These are phyloP conservation scores for Wickerhamia fluorescens DNA, from an alignment of 805 yeast species.

Conservation along the genomic window DNA sequence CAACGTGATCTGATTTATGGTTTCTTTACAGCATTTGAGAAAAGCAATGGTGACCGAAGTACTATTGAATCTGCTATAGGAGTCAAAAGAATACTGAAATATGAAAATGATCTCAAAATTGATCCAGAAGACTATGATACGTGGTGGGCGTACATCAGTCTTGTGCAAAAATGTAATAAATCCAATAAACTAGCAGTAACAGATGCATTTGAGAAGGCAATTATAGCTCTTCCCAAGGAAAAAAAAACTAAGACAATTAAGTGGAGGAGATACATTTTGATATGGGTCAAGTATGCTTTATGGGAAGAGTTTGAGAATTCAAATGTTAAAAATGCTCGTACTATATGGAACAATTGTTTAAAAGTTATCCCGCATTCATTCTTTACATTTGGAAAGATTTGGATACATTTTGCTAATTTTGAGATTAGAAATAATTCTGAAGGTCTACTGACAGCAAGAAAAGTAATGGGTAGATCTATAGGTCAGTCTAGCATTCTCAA, in stretches of 20 bases:
- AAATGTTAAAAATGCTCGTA: conserved; percentile 41
- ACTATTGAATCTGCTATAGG: conserved; percentile 48
- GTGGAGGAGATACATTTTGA: conserved; percentile 65
- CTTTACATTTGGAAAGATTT: conserved; percentile 65
- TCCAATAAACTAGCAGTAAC: conserved; percentile 22
- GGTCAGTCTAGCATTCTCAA: conserved; percentile 41
- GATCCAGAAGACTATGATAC: conserved; percentile 59
- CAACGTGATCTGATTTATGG: conserved; percentile 29
- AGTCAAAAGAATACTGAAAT: conserved; percentile 47
- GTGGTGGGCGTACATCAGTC: conserved; percentile 73
- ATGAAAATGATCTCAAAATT: conserved; percentile 39
- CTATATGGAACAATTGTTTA: conserved; percentile 44
- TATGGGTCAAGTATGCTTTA: conserved; percentile 64
- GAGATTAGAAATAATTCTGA: conserved; percentile 50
- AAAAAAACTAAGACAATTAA: conserved; percentile 17
- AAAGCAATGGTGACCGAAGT: conserved; percentile 50
- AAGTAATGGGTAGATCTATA: conserved; percentile 61
- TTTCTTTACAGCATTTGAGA: conserved; percentile 51
- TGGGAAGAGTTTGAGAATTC: conserved; percentile 48
- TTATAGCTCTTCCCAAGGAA: conserved; percentile 30
- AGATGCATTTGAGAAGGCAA: conserved; percentile 39
- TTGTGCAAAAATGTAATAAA: conserved; percentile 33
- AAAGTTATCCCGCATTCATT: conserved; percentile 47
- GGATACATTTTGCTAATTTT: conserved; percentile 68
- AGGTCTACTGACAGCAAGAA: conserved; percentile 49